phyloP scores from a whole-genome alignment of 1,284 basidiomycete genomes.

The Pascua guehoae region DNA sequence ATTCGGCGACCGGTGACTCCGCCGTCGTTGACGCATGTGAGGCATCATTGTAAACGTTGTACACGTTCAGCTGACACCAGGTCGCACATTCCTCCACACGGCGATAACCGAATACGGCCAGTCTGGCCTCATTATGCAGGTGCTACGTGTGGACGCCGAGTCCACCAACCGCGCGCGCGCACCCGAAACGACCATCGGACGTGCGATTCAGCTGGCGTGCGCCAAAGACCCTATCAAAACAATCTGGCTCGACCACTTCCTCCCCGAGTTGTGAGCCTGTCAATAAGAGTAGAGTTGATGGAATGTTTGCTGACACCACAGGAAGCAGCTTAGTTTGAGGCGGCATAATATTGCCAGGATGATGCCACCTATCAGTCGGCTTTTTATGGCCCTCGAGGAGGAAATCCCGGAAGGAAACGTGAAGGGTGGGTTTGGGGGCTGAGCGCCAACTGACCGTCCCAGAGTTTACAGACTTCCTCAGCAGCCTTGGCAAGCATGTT shows the following conservation, averaged over 20 bases:
- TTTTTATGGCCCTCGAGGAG: slow-evolving; percentile 15
- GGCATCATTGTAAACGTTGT: slow-evolving; percentile 1
- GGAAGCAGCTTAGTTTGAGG: too few relatives aligned
- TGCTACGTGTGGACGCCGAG: slow-evolving; percentile 16
- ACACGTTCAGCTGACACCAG: not conserved
- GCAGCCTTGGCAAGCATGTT: slow-evolving; percentile 32
- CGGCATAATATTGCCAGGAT: too few relatives aligned
- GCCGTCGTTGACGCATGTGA: slow-evolving; percentile 13
- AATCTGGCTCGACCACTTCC: slow-evolving; percentile 18
- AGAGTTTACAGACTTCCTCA: slow-evolving; percentile 33
- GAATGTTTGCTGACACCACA: too few relatives aligned
- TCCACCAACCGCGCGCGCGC: not conserved
- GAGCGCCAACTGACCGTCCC: not conserved
- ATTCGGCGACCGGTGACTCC: slow-evolving; percentile 1
- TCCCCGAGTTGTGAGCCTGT: slow-evolving; percentile 17
- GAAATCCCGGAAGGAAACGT: slow-evolving; percentile 25
- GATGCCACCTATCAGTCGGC: slow-evolving; percentile 10
- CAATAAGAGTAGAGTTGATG: slow-evolving; percentile 20
- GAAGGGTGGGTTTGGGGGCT: slow-evolving; percentile 18
- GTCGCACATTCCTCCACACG: slow-evolving; percentile 8
- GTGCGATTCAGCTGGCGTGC: slow-evolving; percentile 9
- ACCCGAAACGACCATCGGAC: slow-evolving; percentile 1
- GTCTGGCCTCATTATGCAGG: slow-evolving; percentile 33
- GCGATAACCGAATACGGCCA: slow-evolving; percentile 21
- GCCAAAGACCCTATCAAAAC: not conserved